Conservation (phyloP, 768 basidiomycete species). For the Kwoniella dejecticola region DNA sequence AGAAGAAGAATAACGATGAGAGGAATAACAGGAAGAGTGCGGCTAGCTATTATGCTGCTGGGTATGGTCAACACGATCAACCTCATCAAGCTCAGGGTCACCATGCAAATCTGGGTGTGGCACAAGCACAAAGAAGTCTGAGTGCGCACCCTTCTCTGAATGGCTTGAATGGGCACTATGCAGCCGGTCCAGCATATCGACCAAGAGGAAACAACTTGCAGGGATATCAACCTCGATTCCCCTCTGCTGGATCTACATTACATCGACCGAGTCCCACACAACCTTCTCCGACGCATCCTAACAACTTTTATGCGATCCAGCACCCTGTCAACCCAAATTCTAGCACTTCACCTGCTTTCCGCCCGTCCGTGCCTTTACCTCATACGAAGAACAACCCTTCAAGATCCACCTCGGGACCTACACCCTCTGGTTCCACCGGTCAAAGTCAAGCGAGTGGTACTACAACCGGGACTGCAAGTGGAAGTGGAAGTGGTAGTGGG, state of each 20-base stretch:
- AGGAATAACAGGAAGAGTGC: slow-evolving; percentile 38
- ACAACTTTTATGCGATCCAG: slow-evolving; percentile 29
- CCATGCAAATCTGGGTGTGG: slow-evolving; percentile 12
- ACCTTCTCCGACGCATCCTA: slow-evolving; percentile 35
- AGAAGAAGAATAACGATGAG: slow-evolving; percentile 39
- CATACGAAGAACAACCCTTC: slow-evolving; percentile 7
- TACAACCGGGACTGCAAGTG: too few relatives aligned
- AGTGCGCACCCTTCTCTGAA: slow-evolving; percentile 36
- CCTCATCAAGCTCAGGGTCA: slow-evolving; percentile 11
- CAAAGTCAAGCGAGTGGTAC: too few relatives aligned
- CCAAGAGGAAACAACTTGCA: slow-evolving; percentile 25
- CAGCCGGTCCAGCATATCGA: slow-evolving; percentile 39
- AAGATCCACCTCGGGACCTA: slow-evolving; percentile 8
- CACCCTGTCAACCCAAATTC: slow-evolving; percentile 26
- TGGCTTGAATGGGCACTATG: slow-evolving; percentile 32
- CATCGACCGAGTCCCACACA: slow-evolving; percentile 17
- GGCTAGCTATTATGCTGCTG: slow-evolving; percentile 13
- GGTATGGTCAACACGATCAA: slow-evolving; percentile 18
- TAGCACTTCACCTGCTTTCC: slow-evolving; percentile 28
- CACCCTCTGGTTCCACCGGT: neutral
- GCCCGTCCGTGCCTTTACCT: slow-evolving; percentile 9
- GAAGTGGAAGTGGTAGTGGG: slow-evolving; percentile 9
- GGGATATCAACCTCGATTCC: slow-evolving; percentile 44
- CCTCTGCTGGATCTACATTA: slow-evolving; percentile 33
- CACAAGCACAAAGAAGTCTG: slow-evolving; percentile 12